Evolutionary conservation across 192 early-diverging fungal species (phyloP), one percentile per base, ranked within the genome.

Genomic region (Coemansia sp.): DNA sequence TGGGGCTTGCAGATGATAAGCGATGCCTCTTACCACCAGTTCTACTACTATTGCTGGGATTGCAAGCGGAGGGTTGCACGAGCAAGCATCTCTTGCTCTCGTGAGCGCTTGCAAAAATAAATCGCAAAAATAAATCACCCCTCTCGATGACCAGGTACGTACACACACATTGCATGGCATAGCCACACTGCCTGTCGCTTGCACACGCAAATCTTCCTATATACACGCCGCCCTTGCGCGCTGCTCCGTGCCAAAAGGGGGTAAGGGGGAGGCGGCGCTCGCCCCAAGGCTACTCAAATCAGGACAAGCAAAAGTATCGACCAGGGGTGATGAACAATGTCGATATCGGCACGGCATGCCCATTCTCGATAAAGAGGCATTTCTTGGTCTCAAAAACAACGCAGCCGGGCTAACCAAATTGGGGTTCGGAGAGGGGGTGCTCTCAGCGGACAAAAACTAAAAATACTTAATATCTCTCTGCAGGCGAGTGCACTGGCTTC

Each of bases 381-480:
- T 53, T 53, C 26, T 31, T 53, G 24, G 50, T 53, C 50, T 16
- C 50, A 53, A 53, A 24, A 31, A 53, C 24, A 31, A 53, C 42
- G 50, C 26, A 31, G 50, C 50, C 50, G 11, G 24, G 50, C 13
- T 24, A 28, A 31, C 26, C 21, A 53, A 31, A 28, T 53, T 53
- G 26, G 50, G 24, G 26, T 28, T 28, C 50, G 50, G 50, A 53
- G 50, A 53, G 50, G 23, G 24, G 50, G 24, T 42, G 11, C 24
- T 16, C 50, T 31, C 26, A 31, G 50, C 50, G 50, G 50, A 53
- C 42, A 53, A 28, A 26, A 28, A 53, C 50, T 53, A 53, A 53
- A 53, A 53, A 53, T 53, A 53, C 42, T 18, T 45, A 53, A 53
- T 53, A 23, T 14, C 50, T 53, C 50, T 21, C 50, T 53, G 50